These are phyloP conservation scores for Ilex aquifolium DNA, from an alignment of 257 asterid genomes.

Conservation along the genomic window DNA sequence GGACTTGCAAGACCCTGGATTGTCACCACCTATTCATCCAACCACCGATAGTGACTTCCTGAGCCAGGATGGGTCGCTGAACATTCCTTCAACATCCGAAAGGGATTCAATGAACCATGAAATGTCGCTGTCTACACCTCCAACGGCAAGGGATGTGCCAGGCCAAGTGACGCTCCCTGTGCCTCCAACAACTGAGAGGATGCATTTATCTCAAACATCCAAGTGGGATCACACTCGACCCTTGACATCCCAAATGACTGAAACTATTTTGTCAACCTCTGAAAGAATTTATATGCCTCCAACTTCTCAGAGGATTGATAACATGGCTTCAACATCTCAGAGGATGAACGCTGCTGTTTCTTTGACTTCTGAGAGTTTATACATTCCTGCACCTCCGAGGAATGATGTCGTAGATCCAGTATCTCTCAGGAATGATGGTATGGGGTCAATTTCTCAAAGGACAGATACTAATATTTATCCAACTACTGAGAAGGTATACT, in stretches of 20 bases:
- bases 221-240: constrained; percentile 12
- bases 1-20: constrained; percentile 17
- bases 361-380: constrained; percentile 6
- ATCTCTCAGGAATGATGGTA: constrained; percentile 6
- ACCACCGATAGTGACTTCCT: constrained; percentile 19
- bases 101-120: constrained; percentile 12
- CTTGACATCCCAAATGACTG: constrained; percentile 5
- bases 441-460: constrained; percentile 9
- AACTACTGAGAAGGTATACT: background rate
- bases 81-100: constrained; percentile 12
- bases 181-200: constrained; percentile 18
- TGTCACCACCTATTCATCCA: constrained; percentile 20
- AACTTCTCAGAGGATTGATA: constrained; percentile 8
- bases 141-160: background rate
- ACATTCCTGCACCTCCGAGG: constrained; percentile 15
- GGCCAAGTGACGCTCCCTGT: constrained; percentile 3
- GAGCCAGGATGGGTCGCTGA: constrained; percentile 12
- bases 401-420: constrained; percentile 9
- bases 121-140: constrained; percentile 6
- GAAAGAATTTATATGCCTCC: constrained; percentile 6
- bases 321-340: constrained; percentile 3
- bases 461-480: constrained; percentile 14
- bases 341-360: constrained; percentile 6
- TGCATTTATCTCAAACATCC: constrained; percentile 13
- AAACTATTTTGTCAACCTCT: constrained; percentile 9